Conservation (phyloP, 495 filamentous ascomycete genomes). For the Penicillium cataractarum region DNA sequence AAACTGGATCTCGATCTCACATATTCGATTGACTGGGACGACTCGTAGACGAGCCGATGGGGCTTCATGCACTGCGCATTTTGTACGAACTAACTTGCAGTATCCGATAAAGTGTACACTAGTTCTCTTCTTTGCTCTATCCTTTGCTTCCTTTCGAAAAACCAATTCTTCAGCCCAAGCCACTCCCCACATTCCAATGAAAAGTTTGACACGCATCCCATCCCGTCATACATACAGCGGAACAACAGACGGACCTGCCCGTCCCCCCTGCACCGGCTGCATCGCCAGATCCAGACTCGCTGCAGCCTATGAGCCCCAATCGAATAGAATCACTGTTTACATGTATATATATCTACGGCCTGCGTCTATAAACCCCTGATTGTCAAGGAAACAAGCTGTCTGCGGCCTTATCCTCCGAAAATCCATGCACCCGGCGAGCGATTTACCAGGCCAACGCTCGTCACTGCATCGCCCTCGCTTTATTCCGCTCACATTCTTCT, state of each 20-base stretch:
- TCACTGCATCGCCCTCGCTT: constrained; percentile 21
- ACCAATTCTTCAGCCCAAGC: background rate
- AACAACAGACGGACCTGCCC: constrained; percentile 15
- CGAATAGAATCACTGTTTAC: background rate
- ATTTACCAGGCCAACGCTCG: constrained; percentile 5
- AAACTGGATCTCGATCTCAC: constrained; percentile 6
- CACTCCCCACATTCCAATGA: constrained; percentile 34
- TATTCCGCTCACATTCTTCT: constrained; percentile 22
- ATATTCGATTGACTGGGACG: background rate
- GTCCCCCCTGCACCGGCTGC: constrained; percentile 12
- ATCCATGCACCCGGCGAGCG: background rate
- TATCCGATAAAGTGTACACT: background rate
- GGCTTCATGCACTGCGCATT: background rate
- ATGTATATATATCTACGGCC: constrained; percentile 27
- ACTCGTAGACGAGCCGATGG: background rate
- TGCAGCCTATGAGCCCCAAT: background rate
- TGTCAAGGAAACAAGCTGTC: constrained; percentile 1
- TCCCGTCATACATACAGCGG: constrained; percentile 19
- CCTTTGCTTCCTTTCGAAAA: background rate
- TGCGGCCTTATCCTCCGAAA: background rate
- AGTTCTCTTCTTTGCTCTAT: background rate
- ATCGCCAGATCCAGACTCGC: background rate
- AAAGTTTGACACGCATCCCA: constrained; percentile 34
- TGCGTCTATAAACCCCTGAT: constrained; percentile 26
- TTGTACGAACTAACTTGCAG: background rate